Evolutionary conservation across 805 yeast genomes (phyloP), one percentile per base, ranked within the genome.

Genomic region (Kuraishia piskuri): DNA sequence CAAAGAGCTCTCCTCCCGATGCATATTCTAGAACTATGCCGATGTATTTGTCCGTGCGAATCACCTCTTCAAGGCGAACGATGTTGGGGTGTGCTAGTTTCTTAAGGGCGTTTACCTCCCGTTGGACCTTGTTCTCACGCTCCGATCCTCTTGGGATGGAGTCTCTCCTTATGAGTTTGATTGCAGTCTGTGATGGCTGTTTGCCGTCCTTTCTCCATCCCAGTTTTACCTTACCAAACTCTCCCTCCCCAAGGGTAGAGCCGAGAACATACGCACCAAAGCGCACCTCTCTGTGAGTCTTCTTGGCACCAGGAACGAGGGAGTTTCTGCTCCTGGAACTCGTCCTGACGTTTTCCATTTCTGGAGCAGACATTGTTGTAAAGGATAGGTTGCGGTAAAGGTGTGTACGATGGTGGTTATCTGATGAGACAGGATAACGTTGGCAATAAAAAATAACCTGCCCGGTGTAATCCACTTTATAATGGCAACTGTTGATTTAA

Each of bases 21-120:
- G 98, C 98, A 69, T 92, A 94, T 63, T 94, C 98, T 54, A 94
- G 76, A 1, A 94, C 98, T 23, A 94, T 94, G 22, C 99, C 99
- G 56, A 94, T 91, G 68, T 94, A 92, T 64, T 89, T 88, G 50
- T 95, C 97, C 64, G 89, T 87, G 67, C 91, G 96, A 67, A 94
- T 76, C 22, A 94, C 97, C 64, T 92, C 97, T 58, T 90, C 97
- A 53, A 94, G 73, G 57, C 84, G 80, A 50, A 94, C 96, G 60
- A 94, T 91, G 68, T 94, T 92, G 22, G 99, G 99, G 69, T 94
- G 99, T 51, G 87, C 84, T 55, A 90, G 74, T 59, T 86, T 82
- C 63, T 88, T 86, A 57, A 94, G 72, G 2, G 97, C 96, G 64
- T 90, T 90, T 59, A 94, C 91, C 68, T 94, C 99, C 53, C 98